These are phyloP conservation scores for Colletotrichum nymphaeae DNA, from an alignment of 2,329 filamentous ascomycete species.

Conservation along the genomic window DNA sequence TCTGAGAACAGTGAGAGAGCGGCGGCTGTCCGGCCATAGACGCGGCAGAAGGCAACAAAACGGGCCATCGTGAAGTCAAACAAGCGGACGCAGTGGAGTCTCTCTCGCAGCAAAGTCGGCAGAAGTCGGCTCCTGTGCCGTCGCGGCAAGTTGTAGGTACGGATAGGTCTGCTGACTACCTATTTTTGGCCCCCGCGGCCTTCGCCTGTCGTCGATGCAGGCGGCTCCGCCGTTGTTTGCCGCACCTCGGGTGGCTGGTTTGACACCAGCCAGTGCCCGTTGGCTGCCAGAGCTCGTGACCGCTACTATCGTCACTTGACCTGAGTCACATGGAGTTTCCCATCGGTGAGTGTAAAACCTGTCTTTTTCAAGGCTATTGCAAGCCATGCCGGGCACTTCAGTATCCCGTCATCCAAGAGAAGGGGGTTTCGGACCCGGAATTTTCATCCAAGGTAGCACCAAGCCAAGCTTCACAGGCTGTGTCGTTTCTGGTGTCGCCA, in stretches of 20 bases:
- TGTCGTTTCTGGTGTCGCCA: slow-evolving; percentile 22
- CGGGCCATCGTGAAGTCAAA: slow-evolving; percentile 8
- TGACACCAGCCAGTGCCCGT: slow-evolving; percentile 24
- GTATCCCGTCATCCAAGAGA: background rate
- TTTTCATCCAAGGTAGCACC: background rate
- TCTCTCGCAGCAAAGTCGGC: background rate
- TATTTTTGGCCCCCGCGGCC: slow-evolving; percentile 22
- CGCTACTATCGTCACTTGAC: slow-evolving; percentile 24
- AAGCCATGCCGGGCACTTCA: background rate
- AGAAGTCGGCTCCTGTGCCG: slow-evolving; percentile 12
- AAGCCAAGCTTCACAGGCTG: slow-evolving; percentile 13
- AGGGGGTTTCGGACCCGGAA: background rate
- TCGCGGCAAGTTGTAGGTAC: slow-evolving; percentile 11
- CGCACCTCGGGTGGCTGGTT: slow-evolving; percentile 5
- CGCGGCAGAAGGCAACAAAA: slow-evolving; percentile 24
- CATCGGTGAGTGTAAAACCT: background rate
- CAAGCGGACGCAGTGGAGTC: background rate
- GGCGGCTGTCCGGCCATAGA: slow-evolving; percentile 25
- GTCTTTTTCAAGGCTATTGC: background rate
- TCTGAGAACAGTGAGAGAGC: background rate
- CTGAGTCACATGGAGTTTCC: slow-evolving; percentile 12
- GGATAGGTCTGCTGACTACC: slow-evolving; percentile 20
- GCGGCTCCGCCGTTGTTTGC: slow-evolving; percentile 23
- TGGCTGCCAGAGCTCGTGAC: slow-evolving; percentile 18
- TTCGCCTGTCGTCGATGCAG: slow-evolving; percentile 4